Percentiles rank a stretch among this genome's conserved stretches.
Conservation (phyloP, 495 filamentous ascomycete genomes). For the Friedmanniomyces simplex region DNA sequence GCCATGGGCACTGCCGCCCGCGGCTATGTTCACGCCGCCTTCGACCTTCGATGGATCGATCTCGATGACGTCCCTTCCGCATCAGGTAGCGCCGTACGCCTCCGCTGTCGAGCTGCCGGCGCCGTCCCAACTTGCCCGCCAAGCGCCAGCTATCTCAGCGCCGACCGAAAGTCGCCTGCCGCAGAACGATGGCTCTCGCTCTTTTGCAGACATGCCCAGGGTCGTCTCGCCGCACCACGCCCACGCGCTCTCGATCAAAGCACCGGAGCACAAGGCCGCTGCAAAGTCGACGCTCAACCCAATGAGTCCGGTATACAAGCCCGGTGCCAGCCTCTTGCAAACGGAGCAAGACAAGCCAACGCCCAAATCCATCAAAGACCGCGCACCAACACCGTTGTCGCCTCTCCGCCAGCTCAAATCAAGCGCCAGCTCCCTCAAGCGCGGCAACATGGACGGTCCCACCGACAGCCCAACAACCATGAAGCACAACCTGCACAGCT, state of each 20-base stretch:
- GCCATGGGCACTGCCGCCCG: conserved; percentile 7
- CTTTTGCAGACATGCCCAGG: conserved; percentile 7
- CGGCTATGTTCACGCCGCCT: conserved; percentile 15
- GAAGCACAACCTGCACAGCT: conserved; percentile 19
- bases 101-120: not conserved
- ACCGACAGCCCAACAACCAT: conserved; percentile 12
- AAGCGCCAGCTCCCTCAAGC: not conserved
- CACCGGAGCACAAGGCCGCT: conserved; percentile 1
- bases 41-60: conserved; percentile 18
- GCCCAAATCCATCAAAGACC: conserved; percentile 12
- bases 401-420: conserved; percentile 6
- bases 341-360: conserved; percentile 1
- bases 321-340: conserved; percentile 11
- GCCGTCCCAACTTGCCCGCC: not conserved
- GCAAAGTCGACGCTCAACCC: conserved; percentile 25
- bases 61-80: not conserved
- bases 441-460: not conserved
- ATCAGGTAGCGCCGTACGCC: not conserved
- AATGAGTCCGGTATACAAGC: conserved; percentile 30
- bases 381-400: conserved; percentile 3
- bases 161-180: not conserved
- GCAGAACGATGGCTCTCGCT: conserved; percentile 15
- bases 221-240: not conserved
- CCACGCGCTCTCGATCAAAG: conserved; percentile 16
- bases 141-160: not conserved